Percentiles rank a stretch among this genome's conserved stretches.
Conservation (phyloP, 2,329 filamentous ascomycete species). For the Chalaropsis thielavioides region DNA sequence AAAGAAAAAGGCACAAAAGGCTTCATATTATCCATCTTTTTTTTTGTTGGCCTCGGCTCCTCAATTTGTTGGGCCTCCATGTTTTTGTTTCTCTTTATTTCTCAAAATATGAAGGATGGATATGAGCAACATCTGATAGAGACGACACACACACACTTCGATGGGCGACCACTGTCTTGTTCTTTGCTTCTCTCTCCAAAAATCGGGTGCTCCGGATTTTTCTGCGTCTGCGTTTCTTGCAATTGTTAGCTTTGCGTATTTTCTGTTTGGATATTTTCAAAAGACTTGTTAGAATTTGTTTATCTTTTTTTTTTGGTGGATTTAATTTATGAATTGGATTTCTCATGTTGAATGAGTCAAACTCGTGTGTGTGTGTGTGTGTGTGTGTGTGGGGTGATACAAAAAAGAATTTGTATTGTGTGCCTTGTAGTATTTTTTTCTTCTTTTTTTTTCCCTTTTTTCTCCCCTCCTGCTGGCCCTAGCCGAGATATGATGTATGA, state of each 20-base stretch:
- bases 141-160: not conserved
- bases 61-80: not conserved
- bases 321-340: not conserved
- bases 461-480: not conserved
- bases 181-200: not conserved
- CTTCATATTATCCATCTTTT: not conserved
- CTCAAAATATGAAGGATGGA: not conserved
- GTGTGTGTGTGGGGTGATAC: not conserved
- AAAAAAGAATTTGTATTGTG: not conserved
- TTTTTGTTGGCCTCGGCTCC: not conserved
- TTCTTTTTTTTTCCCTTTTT: not conserved
- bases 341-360: not conserved
- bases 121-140: not conserved
- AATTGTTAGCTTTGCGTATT: not conserved
- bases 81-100: not conserved
- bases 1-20: not conserved
- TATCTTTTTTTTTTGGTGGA: not conserved
- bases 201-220: not conserved
- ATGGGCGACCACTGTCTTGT: not conserved
- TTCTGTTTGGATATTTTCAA: not conserved
- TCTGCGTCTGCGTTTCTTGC: not conserved
- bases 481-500: not conserved
- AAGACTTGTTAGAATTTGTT: not conserved
- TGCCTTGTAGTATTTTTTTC: not conserved
- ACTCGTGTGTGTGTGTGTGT: too few species aligned